Percentiles rank a stretch among this genome's conserved stretches.
Conservation (phyloP, 2,329 filamentous ascomycete species). For the Paracoccidioides lutzii region DNA sequence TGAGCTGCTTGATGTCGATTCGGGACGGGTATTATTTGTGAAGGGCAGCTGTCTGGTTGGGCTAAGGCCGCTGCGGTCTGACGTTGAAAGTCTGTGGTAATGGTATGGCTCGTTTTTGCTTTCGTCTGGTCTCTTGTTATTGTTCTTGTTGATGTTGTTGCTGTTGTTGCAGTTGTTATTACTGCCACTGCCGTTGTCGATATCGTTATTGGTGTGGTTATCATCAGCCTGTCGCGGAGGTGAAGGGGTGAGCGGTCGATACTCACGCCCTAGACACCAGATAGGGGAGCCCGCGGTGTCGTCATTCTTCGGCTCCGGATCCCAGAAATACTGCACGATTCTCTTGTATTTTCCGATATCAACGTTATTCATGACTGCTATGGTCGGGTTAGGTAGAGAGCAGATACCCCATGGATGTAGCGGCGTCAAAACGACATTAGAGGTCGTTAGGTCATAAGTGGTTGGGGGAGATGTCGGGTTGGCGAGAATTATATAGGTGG, state of each 20-base stretch:
- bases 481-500: too few species aligned
- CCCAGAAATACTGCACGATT: constrained; percentile 84
- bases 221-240: constrained; percentile 2
- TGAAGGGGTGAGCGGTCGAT: constrained; percentile 25
- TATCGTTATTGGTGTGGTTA: not conserved
- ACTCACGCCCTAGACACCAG: constrained; percentile 65
- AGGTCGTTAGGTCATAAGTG: not conserved
- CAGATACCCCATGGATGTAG: not conserved
- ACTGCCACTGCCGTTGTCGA: too few species aligned
- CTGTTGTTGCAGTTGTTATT: too few species aligned
- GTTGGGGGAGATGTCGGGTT: too few species aligned
- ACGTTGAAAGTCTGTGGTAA: too few species aligned
- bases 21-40: not conserved
- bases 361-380: constrained; percentile 45
- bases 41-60: not conserved
- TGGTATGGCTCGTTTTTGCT: not conserved
- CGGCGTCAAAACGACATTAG: not conserved
- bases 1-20: constrained; percentile 6
- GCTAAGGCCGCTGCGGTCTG: not conserved
- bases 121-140: not conserved
- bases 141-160: not conserved
- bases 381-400: not conserved
- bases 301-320: constrained; percentile 76
- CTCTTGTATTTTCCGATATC: constrained; percentile 69
- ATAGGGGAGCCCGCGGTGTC: constrained; percentile 53